Evolutionary conservation across 768 basidiomycete genomes (phyloP), one percentile per base, ranked within the genome.

Genomic region (Suillus ampliporus): DNA sequence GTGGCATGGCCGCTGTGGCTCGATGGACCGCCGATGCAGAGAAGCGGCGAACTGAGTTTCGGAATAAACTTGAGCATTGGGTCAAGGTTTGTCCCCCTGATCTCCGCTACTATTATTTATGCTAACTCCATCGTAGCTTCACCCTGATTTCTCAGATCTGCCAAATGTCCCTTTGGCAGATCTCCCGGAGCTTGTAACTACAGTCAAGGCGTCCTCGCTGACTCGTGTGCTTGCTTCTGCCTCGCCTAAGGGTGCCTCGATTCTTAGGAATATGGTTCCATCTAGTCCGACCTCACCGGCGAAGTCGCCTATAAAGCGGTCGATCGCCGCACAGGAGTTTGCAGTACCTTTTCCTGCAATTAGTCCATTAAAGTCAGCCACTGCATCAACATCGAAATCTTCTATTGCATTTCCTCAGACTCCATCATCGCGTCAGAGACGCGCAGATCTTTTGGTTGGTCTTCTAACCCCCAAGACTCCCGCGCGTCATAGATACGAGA

Each of bases 1-100:
- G 84, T 50, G 91, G 92, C n/a, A 94, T 94, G 89, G 91, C 91
- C 41, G 90, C 92, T 34, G 90, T 95, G 48, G 92, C 93, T 58
- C 85, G 91, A 61, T 95, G 93, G 93, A 93, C 93, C 3, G 85
- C 89, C 34, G 86, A 81, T 48, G 77, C 83, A 41, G 90, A 91
- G 60, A 77, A 76, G 38, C 85, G 93, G 59, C 84, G 87, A 60
- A 76, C 80, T 59, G 78, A 84, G 58, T 82, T 94, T 65, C 79
- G 79, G 28, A 64, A 71, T 19, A 94, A 91, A 69, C 76, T 95
- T 37, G 76, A 84, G 44, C 71, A 76, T 46, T 95, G 93, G 93
- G 72, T 76, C 4, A 76, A 87, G 78, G 92, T 90, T 64, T 50
- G 38, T 56, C 59, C 53, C 50, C 51, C 23, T 37, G 5, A n/a